A percentile compares a stretch with the other conserved stretches of the same genome.
Conservation (phyloP, 2,329 filamentous ascomycete genomes). For the Pseudogymnoascus destructans region DNA sequence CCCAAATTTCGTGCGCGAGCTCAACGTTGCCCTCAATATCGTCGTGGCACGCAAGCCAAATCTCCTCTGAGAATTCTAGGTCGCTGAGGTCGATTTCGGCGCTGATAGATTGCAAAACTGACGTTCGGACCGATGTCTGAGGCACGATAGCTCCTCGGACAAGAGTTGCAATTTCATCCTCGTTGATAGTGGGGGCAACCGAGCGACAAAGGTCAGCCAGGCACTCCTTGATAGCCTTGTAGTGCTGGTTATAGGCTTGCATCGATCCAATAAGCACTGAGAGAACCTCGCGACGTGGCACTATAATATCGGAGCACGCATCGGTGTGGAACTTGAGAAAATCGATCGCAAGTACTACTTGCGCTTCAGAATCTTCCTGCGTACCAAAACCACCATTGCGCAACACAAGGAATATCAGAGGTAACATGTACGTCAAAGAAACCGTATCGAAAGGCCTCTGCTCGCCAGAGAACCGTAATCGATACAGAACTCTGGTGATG, state of each 20-base stretch:
- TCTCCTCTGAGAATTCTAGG: constrained; percentile 70
- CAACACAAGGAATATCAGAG: constrained; percentile 67
- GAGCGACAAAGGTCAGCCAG: constrained; percentile 75
- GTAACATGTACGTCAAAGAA: constrained; percentile 76
- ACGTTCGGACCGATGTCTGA: constrained; percentile 66
- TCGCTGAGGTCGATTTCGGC: constrained; percentile 87
- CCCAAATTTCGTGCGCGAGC: constrained; percentile 81
- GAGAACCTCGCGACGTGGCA: constrained; percentile 66
- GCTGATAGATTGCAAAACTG: constrained; percentile 79
- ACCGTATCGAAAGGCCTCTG: constrained; percentile 87
- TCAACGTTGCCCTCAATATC: constrained; percentile 78
- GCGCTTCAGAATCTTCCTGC: constrained; percentile 74
- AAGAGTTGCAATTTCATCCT: constrained; percentile 61
- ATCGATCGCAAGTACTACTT: constrained; percentile 79
- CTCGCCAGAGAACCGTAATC: constrained; percentile 78
- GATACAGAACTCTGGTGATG: constrained; percentile 78
- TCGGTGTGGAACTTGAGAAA: constrained; percentile 81
- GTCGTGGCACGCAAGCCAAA: constrained; percentile 90
- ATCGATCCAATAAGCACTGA: constrained; percentile 64
- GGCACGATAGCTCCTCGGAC: constrained; percentile 67
- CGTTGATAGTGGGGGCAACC: constrained; percentile 66
- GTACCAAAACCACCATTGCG: constrained; percentile 64
- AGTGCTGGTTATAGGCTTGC: constrained; percentile 83
- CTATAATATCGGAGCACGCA: constrained; percentile 57
- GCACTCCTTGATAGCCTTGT: constrained; percentile 89